phyloP scores from a whole-genome alignment of 495 filamentous ascomycete species.

The Astrothelium macrocarpum region DNA sequence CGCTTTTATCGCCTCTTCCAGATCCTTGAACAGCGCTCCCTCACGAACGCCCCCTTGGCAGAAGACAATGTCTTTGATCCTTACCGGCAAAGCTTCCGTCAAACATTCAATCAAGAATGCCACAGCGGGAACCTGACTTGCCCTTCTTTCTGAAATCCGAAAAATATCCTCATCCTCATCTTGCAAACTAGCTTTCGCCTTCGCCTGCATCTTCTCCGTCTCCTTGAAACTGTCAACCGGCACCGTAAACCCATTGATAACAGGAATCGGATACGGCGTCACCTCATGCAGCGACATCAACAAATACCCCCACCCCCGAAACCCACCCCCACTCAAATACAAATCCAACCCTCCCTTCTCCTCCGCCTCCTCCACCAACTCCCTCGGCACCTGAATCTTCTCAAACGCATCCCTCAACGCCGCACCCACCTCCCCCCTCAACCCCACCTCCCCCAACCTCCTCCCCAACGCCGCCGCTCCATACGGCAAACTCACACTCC shows the following conservation, averaged over 20 bases:
- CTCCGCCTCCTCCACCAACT: conserved; percentile 37
- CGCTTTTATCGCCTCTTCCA: conserved; percentile 47
- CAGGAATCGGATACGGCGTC: conserved; percentile 71
- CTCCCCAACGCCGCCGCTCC: conserved; percentile 74
- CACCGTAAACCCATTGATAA: conserved; percentile 72
- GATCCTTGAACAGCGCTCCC: conserved; percentile 61
- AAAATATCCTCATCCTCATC: conserved; percentile 45
- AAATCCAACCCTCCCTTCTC: conserved; percentile 53
- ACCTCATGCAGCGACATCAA: conserved; percentile 58
- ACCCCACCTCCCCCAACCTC: conserved; percentile 39
- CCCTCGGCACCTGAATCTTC: conserved; percentile 45
- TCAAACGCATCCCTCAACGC: conserved; percentile 54
- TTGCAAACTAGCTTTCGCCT: conserved; percentile 35
- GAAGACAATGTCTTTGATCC: conserved; percentile 65
- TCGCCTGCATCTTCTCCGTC: conserved; percentile 43
- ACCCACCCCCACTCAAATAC: conserved; percentile 84
- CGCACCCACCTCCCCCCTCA: conserved; percentile 47
- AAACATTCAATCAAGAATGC: conserved; percentile 66
- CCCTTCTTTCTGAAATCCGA: conserved; percentile 72
- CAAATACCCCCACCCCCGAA: conserved; percentile 82
- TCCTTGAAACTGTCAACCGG: conserved; percentile 50
- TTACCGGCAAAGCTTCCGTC: conserved; percentile 50
- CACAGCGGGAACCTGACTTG: conserved; percentile 75
- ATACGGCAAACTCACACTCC: conserved; percentile 59
- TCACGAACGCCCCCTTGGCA: conserved; percentile 82